phyloP scores from a whole-genome alignment of 73 alveolate genomes.

The Uronychia binucleata region DNA sequence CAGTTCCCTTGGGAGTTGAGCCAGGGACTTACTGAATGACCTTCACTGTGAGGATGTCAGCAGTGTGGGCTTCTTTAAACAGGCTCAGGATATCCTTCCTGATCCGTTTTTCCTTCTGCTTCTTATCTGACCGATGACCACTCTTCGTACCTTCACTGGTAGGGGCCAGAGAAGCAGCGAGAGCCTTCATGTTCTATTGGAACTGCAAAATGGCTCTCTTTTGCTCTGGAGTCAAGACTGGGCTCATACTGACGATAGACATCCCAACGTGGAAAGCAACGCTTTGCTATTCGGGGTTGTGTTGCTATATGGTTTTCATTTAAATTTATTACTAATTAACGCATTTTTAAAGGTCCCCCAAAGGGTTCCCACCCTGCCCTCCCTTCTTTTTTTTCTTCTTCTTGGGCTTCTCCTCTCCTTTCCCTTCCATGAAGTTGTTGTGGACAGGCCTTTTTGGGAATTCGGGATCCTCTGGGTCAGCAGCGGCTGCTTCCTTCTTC shows the following conservation, averaged over 20 bases:
- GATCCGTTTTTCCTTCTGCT: not conserved
- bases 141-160: not conserved
- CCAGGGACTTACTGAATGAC: not conserved
- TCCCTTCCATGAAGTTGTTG: not conserved
- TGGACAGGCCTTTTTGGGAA: not conserved
- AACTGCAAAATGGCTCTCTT: not conserved
- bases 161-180: not conserved
- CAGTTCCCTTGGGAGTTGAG: too few species aligned
- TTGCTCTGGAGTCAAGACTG: not conserved
- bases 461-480: not conserved
- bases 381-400: not conserved
- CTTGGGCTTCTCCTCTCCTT: not conserved
- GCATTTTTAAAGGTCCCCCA: not conserved
- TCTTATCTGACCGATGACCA: not conserved
- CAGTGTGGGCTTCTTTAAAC: not conserved
- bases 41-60: not conserved
- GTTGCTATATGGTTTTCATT: not conserved
- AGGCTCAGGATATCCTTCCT: not conserved
- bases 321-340: not conserved
- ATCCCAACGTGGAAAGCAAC: not conserved
- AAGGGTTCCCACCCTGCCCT: not conserved
- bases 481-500: not conserved
- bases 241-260: not conserved
- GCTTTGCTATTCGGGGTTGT: not conserved
- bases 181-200: not conserved